Conservation (phyloP, 1,284 basidiomycete species). For the Melampsora larici-populina region DNA sequence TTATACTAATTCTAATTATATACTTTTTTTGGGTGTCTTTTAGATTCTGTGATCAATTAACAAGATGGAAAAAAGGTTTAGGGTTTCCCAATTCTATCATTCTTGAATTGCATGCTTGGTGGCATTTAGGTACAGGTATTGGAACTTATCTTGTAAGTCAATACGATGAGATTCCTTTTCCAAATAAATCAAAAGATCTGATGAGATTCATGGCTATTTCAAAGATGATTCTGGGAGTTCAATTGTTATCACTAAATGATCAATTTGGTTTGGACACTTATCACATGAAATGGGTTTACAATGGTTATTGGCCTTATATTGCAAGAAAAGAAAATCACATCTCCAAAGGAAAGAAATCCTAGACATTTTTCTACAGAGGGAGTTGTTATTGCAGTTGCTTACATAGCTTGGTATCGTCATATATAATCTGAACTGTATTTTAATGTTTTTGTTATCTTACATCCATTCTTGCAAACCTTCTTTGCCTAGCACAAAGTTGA, state of each 20-base stretch:
- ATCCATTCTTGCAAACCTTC: too few relatives aligned
- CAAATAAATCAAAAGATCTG: background rate
- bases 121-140: conserved; percentile 59
- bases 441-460: too few relatives aligned
- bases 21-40: conserved; percentile 31
- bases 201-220: background rate
- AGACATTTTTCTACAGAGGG: background rate
- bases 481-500: too few relatives aligned
- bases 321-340: background rate
- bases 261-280: background rate
- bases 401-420: too few relatives aligned
- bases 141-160: conserved; percentile 52
- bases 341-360: background rate
- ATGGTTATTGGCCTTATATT: background rate
- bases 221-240: conserved; percentile 27
- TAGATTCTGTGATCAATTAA: conserved; percentile 45
- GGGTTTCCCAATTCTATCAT: conserved; percentile 46
- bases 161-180: background rate
- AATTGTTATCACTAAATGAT: conserved; percentile 21
- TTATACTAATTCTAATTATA: too few relatives aligned
- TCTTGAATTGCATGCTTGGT: conserved; percentile 55
- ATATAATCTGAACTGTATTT: too few relatives aligned
- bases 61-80: conserved; percentile 40
- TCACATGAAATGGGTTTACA: background rate
- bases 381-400: too few relatives aligned